Base-by-base conservation (phyloP, 2,329 filamentous ascomycete genomes). In the Sporothrix brasiliensis region DNA sequence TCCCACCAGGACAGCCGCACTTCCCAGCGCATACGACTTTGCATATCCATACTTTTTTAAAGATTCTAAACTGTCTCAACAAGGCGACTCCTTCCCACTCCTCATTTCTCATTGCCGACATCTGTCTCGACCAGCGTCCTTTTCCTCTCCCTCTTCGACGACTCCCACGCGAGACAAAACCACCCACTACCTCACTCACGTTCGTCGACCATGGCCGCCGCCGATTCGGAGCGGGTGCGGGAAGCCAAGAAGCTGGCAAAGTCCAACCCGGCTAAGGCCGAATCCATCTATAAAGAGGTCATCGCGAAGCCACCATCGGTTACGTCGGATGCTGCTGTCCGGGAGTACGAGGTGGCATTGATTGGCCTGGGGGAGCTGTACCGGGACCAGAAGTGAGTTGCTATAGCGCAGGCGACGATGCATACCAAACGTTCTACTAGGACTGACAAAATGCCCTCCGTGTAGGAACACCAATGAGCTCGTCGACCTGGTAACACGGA, bases 321-420 rank as follows among this genome's bases (percentile, higher is more conserved):
- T 72, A 95, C 89, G 72, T 89, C 88, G 73, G 95, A 99, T 81
- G 88, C 91, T 50, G 92, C 94, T 72, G 89, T 94, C 75, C 90
- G 92, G 80, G 93, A 97, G 80, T 99, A 97, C 77, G 95, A 99
- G 84, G 86, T 87, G 75, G 93, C 95, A 34, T 82, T 99, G 79
- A 87, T 97, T 78, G 92, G 91, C 74, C 83, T 99, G 78, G 95
- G 95, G 77, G 92, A 96, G 87, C 86, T 98, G 75, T 97, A 97
- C 81, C 88, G 93, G 76, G 93, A 97, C 81, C 88, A 92, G 82
- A 92, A 91, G 89, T 91, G 82, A 81, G 89, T 84, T 21, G 1
- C 1, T 41, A 30, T 10, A 4, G 9, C 19, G 24, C 11, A 19
- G 13, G 1, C 67, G 41, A 70, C 13, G 68, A 53, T 68, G 52